phyloP scores from a whole-genome alignment of 2,329 filamentous ascomycete genomes.

The Aureobasidium sp. region DNA sequence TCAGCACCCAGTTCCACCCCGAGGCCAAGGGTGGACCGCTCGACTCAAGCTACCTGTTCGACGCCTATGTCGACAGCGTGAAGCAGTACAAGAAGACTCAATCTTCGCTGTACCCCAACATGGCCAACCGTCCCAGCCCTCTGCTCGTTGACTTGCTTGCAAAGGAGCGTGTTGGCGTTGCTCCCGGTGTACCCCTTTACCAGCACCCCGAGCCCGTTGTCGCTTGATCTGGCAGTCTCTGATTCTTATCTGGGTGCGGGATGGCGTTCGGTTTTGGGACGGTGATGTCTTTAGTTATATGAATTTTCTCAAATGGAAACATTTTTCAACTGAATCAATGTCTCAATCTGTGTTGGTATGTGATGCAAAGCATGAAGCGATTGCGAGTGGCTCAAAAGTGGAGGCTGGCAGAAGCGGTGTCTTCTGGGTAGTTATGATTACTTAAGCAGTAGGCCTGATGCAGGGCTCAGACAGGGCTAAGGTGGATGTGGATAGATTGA shows the following conservation, averaged over 20 bases:
- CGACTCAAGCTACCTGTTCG: slow-evolving; percentile 92
- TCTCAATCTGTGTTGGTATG: not conserved
- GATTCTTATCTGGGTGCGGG: not conserved
- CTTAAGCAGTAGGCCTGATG: not conserved
- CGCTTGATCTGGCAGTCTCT: not conserved
- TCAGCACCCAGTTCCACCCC: slow-evolving; percentile 97
- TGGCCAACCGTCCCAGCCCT: slow-evolving; percentile 81
- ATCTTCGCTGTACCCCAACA: slow-evolving; percentile 59
- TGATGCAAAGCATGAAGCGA: not conserved
- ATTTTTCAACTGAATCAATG: not conserved
- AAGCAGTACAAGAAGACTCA: slow-evolving; percentile 81
- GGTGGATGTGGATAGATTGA: not conserved
- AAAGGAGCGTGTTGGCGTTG: slow-evolving; percentile 89
- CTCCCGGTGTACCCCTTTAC: slow-evolving; percentile 31
- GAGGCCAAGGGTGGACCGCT: slow-evolving; percentile 96
- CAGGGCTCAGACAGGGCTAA: not conserved
- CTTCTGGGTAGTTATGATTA: not conserved
- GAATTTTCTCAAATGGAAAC: not conserved
- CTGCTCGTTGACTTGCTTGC: slow-evolving; percentile 84
- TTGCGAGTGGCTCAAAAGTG: not conserved
- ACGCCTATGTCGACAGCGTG: slow-evolving; percentile 89
- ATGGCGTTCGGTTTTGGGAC: not conserved
- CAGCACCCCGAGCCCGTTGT: slow-evolving; percentile 15
- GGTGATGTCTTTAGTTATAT: not conserved
- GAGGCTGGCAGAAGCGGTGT: not conserved